Percentiles rank a stretch among this genome's conserved stretches.
These are phyloP conservation scores for Rhizoctonia solani DNA, from an alignment of 1,284 basidiomycete species.

Conservation along the genomic window DNA sequence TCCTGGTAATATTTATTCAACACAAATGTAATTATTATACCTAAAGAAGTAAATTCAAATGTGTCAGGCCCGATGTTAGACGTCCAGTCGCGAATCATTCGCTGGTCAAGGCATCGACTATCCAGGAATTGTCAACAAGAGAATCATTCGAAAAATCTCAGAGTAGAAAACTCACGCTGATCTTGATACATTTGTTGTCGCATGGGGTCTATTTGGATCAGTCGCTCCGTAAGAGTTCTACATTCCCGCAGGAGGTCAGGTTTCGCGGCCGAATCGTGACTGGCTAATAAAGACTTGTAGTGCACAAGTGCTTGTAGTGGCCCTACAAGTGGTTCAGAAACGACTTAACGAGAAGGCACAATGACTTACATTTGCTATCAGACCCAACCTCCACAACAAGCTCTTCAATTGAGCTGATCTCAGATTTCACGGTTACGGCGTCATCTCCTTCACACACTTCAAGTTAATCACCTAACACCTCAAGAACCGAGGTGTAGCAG, in stretches of 20 bases:
- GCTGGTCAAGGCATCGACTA: neutral
- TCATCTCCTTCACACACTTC: slow-evolving; percentile 54
- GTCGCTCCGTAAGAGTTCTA: slow-evolving; percentile 6
- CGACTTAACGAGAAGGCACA: neutral
- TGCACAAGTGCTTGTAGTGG: slow-evolving; percentile 90
- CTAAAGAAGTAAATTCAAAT: no score
- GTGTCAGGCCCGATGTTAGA: no score
- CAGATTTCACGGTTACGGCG: slow-evolving; percentile 64
- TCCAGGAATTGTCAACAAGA: neutral
- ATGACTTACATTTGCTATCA: slow-evolving; percentile 84
- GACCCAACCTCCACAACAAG: slow-evolving; percentile 83
- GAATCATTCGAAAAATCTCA: neutral
- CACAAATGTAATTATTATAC: neutral
- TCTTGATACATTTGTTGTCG: slow-evolving; percentile 15
- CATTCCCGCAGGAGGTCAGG: slow-evolving; percentile 1
- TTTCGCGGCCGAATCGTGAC: slow-evolving; percentile 26
- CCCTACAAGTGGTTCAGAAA: slow-evolving; percentile 57
- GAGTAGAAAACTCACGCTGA: neutral
- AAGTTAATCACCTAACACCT: slow-evolving; percentile 19
- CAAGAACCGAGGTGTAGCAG: neutral
- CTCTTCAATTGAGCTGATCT: slow-evolving; percentile 81
- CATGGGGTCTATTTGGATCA: slow-evolving; percentile 14
- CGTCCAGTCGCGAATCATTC: neutral
- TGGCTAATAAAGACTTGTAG: slow-evolving; percentile 63
- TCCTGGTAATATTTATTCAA: neutral